phyloP scores from a whole-genome alignment of 1,139 yeast genomes.

The Geotrichum bryndzae region DNA sequence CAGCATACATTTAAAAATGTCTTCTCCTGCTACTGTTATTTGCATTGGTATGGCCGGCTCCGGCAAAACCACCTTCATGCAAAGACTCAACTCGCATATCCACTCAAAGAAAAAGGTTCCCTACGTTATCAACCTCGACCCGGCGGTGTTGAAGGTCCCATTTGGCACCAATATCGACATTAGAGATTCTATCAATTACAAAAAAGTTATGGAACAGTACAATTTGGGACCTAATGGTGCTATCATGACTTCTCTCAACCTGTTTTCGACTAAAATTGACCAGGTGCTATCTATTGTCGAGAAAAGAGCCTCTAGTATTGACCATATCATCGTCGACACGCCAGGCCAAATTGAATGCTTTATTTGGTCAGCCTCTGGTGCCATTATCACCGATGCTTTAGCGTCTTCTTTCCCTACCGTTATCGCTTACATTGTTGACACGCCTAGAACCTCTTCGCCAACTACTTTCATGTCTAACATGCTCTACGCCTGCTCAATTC shows the following conservation, averaged over 20 bases:
- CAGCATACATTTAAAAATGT: slow-evolving; percentile 2
- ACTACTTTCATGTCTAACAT: slow-evolving; percentile 96
- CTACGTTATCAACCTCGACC: slow-evolving; percentile 90
- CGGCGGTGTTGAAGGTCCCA: slow-evolving; percentile 90
- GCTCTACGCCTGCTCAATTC: slow-evolving; percentile 95
- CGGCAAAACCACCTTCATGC: slow-evolving; percentile 98
- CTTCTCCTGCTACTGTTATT: slow-evolving; percentile 39
- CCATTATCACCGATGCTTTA: slow-evolving; percentile 93
- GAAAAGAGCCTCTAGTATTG: slow-evolving; percentile 55
- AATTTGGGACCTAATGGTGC: slow-evolving; percentile 98
- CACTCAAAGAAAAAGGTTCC: slow-evolving; percentile 63
- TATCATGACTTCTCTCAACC: slow-evolving; percentile 86
- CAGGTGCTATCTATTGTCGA: slow-evolving; percentile 86
- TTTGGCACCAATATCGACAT: slow-evolving; percentile 93
- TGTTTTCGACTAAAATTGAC: slow-evolving; percentile 92
- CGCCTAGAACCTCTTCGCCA: slow-evolving; percentile 90
- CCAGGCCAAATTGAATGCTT: slow-evolving; percentile 99
- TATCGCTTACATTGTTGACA: slow-evolving; percentile 91
- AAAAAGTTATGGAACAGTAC: slow-evolving; percentile 88
- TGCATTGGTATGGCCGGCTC: slow-evolving; percentile 98
- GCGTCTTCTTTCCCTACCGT: slow-evolving; percentile 95
- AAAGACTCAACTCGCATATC: slow-evolving; percentile 81
- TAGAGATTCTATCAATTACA: slow-evolving; percentile 91
- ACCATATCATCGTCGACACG: slow-evolving; percentile 84
- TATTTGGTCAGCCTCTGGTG: slow-evolving; percentile 87